Base-by-base conservation (phyloP, 2,329 filamentous ascomycete genomes). In the Beauveria bassiana region DNA sequence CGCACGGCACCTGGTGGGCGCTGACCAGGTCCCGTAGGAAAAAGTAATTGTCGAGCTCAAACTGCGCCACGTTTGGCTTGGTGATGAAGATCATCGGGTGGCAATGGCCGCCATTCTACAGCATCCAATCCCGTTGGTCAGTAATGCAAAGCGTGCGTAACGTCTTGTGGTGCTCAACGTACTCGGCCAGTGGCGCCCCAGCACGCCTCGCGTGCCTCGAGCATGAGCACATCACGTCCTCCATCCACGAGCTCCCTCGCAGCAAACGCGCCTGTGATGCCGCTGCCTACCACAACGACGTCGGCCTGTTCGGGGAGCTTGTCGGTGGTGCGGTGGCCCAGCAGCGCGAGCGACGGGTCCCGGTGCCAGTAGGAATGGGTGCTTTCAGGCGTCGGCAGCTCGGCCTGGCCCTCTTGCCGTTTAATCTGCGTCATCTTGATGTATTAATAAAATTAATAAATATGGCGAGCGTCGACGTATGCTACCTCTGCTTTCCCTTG, bases 171-270 rank as follows among this genome's bases (percentile, higher is more conserved):
- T 26, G 24, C 5, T 26, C 24, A 26, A 78, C 85, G 79, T 69
- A 90, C 87, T 69, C 89, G 77, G n/a, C 90, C 89, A 1, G 89
- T 93, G n/a, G 90, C 90, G 20, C 90, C 90, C 83, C 84, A 92
- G 69, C 89, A 93, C 4, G 86, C 88, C 76, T 93, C 89, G 67
- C 90, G 80, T 16, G 90, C 90, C 74, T 93, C 90, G 5, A 93
- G 78, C 77, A 93, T 81, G 6, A 93, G 78, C 8, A 92, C 81
- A n/a, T 74, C 78, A 62, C 80, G 75, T 5, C 79, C 76, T 45
- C 72, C 75, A 61, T 76, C 78, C 68, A 75, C 81, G 57, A 91
- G 76, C 69, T 84, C 85, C 65, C 84, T 80, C 3, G 88, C 88
- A 0, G 86, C 87, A 72, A 88, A 89, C 1, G 86, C 76, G n/a